Evolutionary conservation across 2,329 filamentous ascomycete species (phyloP), one percentile per base, ranked within the genome.

Genomic region (Diaporthe sp.): DNA sequence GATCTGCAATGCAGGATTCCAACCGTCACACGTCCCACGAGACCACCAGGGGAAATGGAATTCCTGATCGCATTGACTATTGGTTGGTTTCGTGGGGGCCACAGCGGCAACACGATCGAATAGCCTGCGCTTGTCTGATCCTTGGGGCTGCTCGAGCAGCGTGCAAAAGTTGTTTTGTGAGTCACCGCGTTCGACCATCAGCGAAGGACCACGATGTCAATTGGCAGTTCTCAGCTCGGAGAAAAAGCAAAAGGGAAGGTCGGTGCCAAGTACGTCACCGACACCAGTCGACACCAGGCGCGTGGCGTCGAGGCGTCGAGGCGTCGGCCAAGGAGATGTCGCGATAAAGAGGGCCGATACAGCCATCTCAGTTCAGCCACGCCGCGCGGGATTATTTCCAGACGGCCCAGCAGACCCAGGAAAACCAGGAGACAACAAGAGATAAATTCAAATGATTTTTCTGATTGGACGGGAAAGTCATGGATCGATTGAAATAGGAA

Each of bases 1-100:
- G 70, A 72, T 55, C 56, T 65, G 42, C 44, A 32, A 73, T 71
- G 32, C 50, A 65, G 58, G 42, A n/a, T 19, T 35, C 68, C 53
- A 59, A 37, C 51, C 44, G 37, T 68, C 30, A 72, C 35, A 58
- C 32, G 71, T 56, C 30, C 63, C 63, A 68, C 63, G 63, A 53
- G 63, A 68, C 63, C 63, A n/a, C n/a, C 47, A 30, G 17, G 22
- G 32, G 44, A 13, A 25, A 39, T 66, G 44, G 47, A 32, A 51
- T 51, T 37, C 22, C 30, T 39, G 30, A 51, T 44, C 22, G 32
- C 15, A 37, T 51, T 8, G 63, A 39, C n/a, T 12, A 25, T 37
- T 66, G 42, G 42, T 25, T 50, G 12, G 32, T 13, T 25, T 7
- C 61, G 61, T 66, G 61, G 61, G 61, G 61, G 61, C 5, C 30